Evolutionary conservation across 73 alveolate species (phyloP), one percentile per base, ranked within the genome.

Genomic region (Stentor coeruleus): DNA sequence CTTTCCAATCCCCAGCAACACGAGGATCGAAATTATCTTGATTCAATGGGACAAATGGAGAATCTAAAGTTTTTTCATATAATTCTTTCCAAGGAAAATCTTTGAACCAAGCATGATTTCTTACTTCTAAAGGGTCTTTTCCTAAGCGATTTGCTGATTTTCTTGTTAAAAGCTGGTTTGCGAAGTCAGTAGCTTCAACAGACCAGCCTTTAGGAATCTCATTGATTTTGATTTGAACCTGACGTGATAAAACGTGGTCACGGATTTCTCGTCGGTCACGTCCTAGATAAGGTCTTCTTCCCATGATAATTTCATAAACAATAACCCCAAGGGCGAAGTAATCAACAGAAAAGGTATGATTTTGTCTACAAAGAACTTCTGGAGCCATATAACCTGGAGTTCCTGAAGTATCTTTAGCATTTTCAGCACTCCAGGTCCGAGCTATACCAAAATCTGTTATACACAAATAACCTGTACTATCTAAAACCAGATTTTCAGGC

Each of bases 141-240:
- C 99, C 99, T 35, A 97, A 87, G 74, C 99, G 85, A 81, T 93
- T 75, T 49, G 58, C 39, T 1, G 96, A 92, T 30, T 85, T 88
- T 81, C 96, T 85, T 79, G 87, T 81, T 3, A 91, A 40, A 3
- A 94, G 91, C 87, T 60, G 20, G 37, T 96, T 96, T 58, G 93
- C 91, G 81, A 96, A 96, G 89, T 96, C 99, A 35, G 97, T 96
- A 20, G 95, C 98, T 73, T 96, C 99, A 26, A 96, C 82, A 38
- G 97, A 89, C 99, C 99, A 97, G 42, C 98, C 97, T 3, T 84
- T 88, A 26, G 98, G 98, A 2, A 96, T 91, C 81, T 96, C 98
- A 59, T 60, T 75, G 83, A 81, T 87, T 82, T 91, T 96, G 15
- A 96, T 89, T 59, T 89, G 72, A 20, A 90, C 95, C 86, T 96